Evolutionary conservation across 1,284 basidiomycete species (phyloP), one percentile per base, ranked within the genome.

Genomic region (Cerrena zonata): DNA sequence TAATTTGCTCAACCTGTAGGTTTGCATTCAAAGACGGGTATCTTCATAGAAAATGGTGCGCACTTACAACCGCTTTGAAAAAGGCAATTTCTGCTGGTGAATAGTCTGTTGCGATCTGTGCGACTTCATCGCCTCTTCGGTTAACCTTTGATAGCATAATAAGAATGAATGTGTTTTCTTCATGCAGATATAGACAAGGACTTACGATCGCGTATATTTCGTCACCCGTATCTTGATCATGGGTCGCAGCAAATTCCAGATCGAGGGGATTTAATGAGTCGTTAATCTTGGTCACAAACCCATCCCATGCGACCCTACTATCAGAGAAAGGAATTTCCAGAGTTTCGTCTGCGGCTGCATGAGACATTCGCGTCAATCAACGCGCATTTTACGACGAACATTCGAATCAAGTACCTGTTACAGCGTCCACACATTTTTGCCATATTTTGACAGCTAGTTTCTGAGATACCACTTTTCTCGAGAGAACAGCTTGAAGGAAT

Each of bases 101-200:
- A 61, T 91, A 93, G 43, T 90, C 87, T 0, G 89, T 90, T 7
- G 89, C 91, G 60, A 90, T 69, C 63, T 91, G 89, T 0, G 90
- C 84, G 23, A 90, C 72, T 52, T 84, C 83, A 58, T 92, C 89
- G 21, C 80, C 83, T 56, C 83, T 86, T 11, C 76, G 71, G 62
- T 92, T 92, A 25, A 89, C 80, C 89, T 92, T 2, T 23, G 34
- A 27, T 30, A 13, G 19, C 15, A 36, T 21, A 47, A n/a, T 36
- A 34, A 34, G 15, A 7, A 34, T 34, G 15, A 34, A 34, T 7
- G 15, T 34, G 30, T 34, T 34, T 7, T 34, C 7, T 34, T 34
- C 30, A 7, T 7, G 15, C 7, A 7, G 30, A 34, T 34, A 34
- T n/a, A n/a, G 25, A 5, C 4, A 12, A 11, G 22, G 12, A 48